Conservation (phyloP, 441 rosid genomes). For the Adansonia grandidieri region DNA sequence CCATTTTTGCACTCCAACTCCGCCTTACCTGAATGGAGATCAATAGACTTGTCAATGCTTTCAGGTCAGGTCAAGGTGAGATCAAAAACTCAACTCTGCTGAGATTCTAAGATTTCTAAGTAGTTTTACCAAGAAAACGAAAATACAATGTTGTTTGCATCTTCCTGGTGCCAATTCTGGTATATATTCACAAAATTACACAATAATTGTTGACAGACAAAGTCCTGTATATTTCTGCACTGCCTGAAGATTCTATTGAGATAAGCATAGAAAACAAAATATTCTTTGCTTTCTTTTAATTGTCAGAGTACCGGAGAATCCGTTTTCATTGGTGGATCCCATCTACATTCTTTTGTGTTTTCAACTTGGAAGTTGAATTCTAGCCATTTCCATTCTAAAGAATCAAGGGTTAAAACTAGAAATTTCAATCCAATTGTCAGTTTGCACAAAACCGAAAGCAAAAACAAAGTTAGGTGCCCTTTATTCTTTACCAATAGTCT, state of each 20-base stretch:
- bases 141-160: background rate
- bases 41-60: background rate
- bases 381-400: background rate
- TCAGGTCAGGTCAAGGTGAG: background rate
- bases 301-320: background rate
- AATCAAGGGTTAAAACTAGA: background rate
- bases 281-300: background rate
- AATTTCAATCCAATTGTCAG: background rate
- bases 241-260: background rate
- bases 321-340: conserved; percentile 15
- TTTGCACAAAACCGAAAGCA: conserved; percentile 11
- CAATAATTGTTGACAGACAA: no score
- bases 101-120: background rate
- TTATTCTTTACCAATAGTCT: conserved; percentile 40
- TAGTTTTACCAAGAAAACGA: background rate
- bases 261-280: background rate
- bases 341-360: background rate
- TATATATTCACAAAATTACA: no score
- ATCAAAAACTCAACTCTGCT: background rate
- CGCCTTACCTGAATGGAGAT: background rate
- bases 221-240: no score
- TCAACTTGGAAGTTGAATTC: conserved; percentile 19
- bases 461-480: conserved; percentile 24
- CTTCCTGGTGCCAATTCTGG: background rate
- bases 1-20: background rate